Percentiles rank a stretch among this genome's conserved stretches.
These are phyloP conservation scores for Aspergillus sp. DNA, from an alignment of 2,329 filamentous ascomycete species.

Conservation along the genomic window DNA sequence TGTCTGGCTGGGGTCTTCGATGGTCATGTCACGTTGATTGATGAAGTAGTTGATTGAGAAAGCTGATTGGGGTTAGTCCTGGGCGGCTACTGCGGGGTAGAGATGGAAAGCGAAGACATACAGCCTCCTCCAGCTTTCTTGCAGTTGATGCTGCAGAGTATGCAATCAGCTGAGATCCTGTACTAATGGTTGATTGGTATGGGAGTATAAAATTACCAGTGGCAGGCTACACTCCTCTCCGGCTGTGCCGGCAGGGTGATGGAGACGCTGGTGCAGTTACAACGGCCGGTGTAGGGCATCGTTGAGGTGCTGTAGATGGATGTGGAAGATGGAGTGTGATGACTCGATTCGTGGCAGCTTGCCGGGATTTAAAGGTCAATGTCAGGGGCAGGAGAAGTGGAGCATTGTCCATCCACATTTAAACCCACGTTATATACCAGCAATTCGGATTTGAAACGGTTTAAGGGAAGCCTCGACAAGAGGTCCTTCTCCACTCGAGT, in stretches of 20 bases:
- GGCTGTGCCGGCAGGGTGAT: conserved; percentile 26
- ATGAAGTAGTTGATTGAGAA: conserved; percentile 30
- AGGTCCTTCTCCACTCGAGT: too few relatives aligned
- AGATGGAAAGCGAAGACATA: conserved; percentile 8
- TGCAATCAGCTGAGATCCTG: not conserved
- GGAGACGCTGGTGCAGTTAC: conserved; percentile 27
- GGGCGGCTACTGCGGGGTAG: not conserved
- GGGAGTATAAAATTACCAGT: conserved; percentile 21
- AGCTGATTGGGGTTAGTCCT: conserved; percentile 11
- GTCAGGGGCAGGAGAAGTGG: too few relatives aligned
- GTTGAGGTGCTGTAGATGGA: not conserved
- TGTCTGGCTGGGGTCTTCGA: conserved; percentile 17
- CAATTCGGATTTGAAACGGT: too few relatives aligned
- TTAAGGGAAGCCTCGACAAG: too few relatives aligned
- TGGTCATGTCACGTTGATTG: conserved; percentile 17
- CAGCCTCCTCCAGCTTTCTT: conserved; percentile 23
- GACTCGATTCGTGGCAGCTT: too few relatives aligned
- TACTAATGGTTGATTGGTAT: not conserved
- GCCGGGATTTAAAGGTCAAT: too few relatives aligned
- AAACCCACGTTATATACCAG: too few relatives aligned
- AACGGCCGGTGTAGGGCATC: conserved; percentile 29
- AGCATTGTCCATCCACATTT: too few relatives aligned
- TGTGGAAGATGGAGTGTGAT: too few relatives aligned
- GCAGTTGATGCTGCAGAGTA: conserved; percentile 20
- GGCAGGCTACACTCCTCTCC: conserved; percentile 19